phyloP scores from a whole-genome alignment of 352 stramenopile species.

The Phytophthora litchii region DNA sequence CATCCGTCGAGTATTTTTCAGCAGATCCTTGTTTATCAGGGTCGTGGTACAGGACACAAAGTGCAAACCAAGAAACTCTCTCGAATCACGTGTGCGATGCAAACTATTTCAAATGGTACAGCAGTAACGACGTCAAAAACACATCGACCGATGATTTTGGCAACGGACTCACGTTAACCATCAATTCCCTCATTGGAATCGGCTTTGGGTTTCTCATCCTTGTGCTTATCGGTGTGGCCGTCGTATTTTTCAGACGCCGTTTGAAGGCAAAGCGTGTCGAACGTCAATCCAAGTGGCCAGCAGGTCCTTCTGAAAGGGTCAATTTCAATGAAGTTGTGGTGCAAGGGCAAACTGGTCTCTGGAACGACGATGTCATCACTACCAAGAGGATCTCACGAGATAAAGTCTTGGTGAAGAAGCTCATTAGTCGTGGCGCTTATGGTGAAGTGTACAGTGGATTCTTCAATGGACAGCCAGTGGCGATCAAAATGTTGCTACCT shows the following conservation, averaged over 20 bases:
- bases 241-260: constrained; percentile 5
- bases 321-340: constrained; percentile 1
- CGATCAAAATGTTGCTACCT: constrained; percentile 46
- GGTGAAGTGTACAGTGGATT: constrained; percentile 43
- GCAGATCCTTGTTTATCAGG: constrained; percentile 4
- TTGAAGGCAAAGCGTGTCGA: constrained; percentile 7
- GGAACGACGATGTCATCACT: constrained; percentile 43
- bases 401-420: constrained; percentile 24
- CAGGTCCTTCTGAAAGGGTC: not conserved
- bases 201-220: constrained; percentile 6
- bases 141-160: not conserved
- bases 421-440: constrained; percentile 45
- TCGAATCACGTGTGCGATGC: constrained; percentile 13
- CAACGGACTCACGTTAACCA: constrained; percentile 2
- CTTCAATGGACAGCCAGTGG: constrained; percentile 38
- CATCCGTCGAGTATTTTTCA: constrained; percentile 24
- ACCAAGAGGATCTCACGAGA: constrained; percentile 38
- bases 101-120: constrained; percentile 26
- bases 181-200: constrained; percentile 9
- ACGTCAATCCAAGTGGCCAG: not conserved
- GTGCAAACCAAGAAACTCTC: constrained; percentile 4
- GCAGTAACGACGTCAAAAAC: constrained; percentile 14
- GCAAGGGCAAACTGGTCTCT: constrained; percentile 22
- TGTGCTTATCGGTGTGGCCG: not conserved
- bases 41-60: constrained; percentile 4